Conservation (phyloP, 768 basidiomycete genomes). For the Cystofilobasidium ferigula region DNA sequence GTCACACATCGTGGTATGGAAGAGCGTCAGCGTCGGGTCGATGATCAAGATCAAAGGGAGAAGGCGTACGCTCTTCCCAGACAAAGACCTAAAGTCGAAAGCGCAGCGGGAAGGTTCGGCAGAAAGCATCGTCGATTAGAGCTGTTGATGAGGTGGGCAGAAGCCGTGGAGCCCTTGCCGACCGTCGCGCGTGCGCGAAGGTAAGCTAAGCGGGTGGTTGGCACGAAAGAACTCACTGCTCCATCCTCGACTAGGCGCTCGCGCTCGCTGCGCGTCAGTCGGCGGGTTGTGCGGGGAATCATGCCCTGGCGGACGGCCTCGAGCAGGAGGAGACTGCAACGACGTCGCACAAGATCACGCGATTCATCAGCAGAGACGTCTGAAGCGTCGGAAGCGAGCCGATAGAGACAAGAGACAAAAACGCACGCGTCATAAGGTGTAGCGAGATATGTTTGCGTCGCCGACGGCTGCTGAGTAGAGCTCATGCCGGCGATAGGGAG, state of each 20-base stretch:
- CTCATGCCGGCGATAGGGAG: neutral
- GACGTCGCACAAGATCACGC: neutral
- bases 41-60: neutral
- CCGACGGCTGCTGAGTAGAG: slow-evolving; percentile 35
- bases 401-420: neutral
- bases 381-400: too few species aligned
- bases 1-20: neutral
- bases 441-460: slow-evolving; percentile 32
- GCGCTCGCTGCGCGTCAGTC: slow-evolving; percentile 35
- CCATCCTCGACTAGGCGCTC: neutral
- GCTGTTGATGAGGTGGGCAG: too few species aligned
- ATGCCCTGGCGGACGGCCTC: slow-evolving; percentile 35
- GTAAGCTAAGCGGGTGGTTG: neutral
- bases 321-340: slow-evolving; percentile 32
- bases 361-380: too few species aligned
- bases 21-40: neutral
- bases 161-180: too few species aligned
- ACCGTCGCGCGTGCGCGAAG: too few species aligned
- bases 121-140: too few species aligned
- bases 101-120: slow-evolving; percentile 33
- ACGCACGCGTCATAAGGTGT: slow-evolving; percentile 36
- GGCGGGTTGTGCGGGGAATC: slow-evolving; percentile 34
- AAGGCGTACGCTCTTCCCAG: slow-evolving; percentile 36
- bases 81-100: slow-evolving; percentile 33
- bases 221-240: neutral